Evolutionary conservation across 1,139 yeast genomes (phyloP).

Genomic region (Pichia sp.): DNA sequence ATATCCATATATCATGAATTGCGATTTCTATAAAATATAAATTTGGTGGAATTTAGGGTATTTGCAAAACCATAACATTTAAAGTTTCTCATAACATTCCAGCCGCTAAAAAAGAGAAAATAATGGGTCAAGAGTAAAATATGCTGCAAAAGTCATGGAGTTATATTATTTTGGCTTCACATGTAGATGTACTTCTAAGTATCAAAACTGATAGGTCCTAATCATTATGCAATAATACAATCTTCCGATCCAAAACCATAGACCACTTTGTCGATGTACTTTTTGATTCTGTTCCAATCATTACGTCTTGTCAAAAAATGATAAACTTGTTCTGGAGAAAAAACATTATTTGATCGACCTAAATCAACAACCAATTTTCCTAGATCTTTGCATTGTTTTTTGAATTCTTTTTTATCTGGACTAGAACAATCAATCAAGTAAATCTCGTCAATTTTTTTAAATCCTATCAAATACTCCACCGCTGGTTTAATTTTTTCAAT

Average conservation of each 20-base stretch:
- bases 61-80: too few species aligned
- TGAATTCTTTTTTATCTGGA: conserved; percentile 26
- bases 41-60: too few species aligned
- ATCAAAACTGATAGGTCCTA: too few species aligned
- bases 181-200: too few species aligned
- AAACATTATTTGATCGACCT: conserved; percentile 80
- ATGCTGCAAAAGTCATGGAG: too few species aligned
- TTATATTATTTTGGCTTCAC: too few species aligned
- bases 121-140: too few species aligned
- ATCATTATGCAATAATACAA: conserved; percentile 33
- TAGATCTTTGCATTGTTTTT: conserved; percentile 69
- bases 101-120: too few species aligned
- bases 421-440: conserved; percentile 52
- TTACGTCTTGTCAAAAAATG: conserved; percentile 83
- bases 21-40: too few species aligned
- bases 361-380: conserved; percentile 81
- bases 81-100: too few species aligned
- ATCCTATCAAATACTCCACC: conserved; percentile 68
- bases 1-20: too few species aligned
- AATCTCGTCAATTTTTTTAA: conserved; percentile 78
- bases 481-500: conserved; percentile 58
- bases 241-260: conserved; percentile 77
- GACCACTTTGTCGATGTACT: conserved; percentile 89
- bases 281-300: conserved; percentile 74
- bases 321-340: conserved; percentile 86